Evolutionary conservation across 2,329 filamentous ascomycete genomes (phyloP).

Genomic region (Paecilomyces niveus): DNA sequence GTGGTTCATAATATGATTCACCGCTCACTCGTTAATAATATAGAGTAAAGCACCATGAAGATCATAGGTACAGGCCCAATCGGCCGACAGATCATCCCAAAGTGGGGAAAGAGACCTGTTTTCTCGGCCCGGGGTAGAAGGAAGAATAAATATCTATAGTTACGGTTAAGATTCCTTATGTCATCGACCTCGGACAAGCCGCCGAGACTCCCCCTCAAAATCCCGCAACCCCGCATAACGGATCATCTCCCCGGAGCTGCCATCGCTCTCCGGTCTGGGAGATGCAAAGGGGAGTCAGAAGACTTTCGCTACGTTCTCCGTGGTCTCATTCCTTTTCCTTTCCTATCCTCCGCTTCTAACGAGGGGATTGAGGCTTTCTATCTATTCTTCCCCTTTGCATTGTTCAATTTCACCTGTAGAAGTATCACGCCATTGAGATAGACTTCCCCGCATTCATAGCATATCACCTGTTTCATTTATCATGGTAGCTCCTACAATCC

Average conservation of each 20-base stretch:
- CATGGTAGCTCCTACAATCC: constrained; percentile 34
- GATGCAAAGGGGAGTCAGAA: neutral
- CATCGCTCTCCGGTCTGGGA: neutral
- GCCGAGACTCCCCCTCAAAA: neutral
- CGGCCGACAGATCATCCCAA: neutral
- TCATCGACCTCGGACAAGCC: neutral
- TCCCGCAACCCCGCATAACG: neutral
- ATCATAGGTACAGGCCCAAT: neutral
- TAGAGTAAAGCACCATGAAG: neutral
- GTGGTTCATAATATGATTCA: no score
- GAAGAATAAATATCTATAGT: neutral
- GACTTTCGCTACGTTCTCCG: neutral
- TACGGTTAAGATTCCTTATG: neutral
- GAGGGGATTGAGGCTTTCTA: neutral
- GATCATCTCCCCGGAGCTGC: neutral
- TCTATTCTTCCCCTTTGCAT: neutral
- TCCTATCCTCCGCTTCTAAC: neutral
- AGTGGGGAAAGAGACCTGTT: neutral
- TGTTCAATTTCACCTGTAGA: neutral
- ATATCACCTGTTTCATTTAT: neutral
- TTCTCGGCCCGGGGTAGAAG: no score
- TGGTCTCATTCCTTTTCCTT: neutral
- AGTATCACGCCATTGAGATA: neutral
- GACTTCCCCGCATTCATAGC: neutral
- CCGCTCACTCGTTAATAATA: no score